Evolutionary conservation across 75 land plant species (phyloP).

Genomic region (Selaginella moellendorffii): DNA sequence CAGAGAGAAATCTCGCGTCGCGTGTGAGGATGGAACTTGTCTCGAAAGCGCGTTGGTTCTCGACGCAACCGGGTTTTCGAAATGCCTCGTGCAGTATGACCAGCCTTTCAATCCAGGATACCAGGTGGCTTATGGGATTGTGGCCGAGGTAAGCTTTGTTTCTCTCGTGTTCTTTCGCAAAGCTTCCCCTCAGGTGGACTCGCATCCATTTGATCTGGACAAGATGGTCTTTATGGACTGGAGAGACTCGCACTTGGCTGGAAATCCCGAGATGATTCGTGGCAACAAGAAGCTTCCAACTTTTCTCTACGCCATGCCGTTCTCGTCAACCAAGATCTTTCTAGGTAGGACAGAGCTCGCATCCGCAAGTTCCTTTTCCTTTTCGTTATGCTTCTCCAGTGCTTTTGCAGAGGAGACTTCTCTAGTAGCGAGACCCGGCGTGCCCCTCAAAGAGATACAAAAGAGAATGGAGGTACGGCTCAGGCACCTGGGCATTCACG

Average conservation of each 20-base stretch:
- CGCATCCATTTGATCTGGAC: slow-evolving; percentile 82
- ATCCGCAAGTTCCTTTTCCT: not conserved
- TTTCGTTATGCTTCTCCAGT: not conserved
- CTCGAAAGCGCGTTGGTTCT: slow-evolving; percentile 68
- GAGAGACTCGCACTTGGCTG: slow-evolving; percentile 71
- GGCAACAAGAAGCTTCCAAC: slow-evolving; percentile 65
- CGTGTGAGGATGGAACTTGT: slow-evolving; percentile 65
- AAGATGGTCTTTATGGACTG: slow-evolving; percentile 99
- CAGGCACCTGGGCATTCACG: slow-evolving; percentile 71
- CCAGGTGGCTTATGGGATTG: slow-evolving; percentile 90
- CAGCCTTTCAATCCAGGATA: slow-evolving; percentile 83
- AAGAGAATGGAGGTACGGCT: slow-evolving; percentile 80
- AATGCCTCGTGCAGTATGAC: slow-evolving; percentile 78
- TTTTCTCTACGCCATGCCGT: slow-evolving; percentile 96
- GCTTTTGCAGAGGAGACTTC: slow-evolving; percentile 71
- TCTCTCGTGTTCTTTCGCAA: not conserved
- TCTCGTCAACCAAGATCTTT: slow-evolving; percentile 66
- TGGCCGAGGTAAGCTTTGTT: slow-evolving; percentile 50
- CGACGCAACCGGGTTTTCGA: slow-evolving; percentile 91
- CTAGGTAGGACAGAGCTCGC: slow-evolving; percentile 16
- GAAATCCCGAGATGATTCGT: slow-evolving; percentile 21
- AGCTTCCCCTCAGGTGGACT: slow-evolving; percentile 28
- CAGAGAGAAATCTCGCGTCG: slow-evolving; percentile 37
- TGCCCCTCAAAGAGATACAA: slow-evolving; percentile 67
- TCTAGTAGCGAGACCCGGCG: slow-evolving; percentile 84